Evolutionary conservation across 2,329 filamentous ascomycete genomes (phyloP), one percentile per base, ranked within the genome.

Genomic region (Ophiognomonia clavigignenti-juglandacearum): DNA sequence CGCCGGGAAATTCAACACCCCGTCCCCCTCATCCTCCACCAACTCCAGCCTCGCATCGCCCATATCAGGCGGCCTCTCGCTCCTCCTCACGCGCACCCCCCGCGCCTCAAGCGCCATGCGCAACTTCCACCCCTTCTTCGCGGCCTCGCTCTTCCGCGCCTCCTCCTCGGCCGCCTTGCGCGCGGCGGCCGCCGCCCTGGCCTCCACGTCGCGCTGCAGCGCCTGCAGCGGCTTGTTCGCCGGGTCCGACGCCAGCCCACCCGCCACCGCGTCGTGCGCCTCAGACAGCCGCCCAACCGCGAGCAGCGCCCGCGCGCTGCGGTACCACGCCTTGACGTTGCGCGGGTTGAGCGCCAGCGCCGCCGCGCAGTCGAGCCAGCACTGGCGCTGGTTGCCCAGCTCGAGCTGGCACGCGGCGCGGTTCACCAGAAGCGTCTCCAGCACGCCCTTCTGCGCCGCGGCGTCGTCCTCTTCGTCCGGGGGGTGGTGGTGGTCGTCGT

Each of bases 261-360:
- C 77, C 4, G 77, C 70, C 60, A 86, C 91, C 4, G 88, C 83
- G 63, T 95, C 89, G 55, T 84, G 77, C 3, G 93, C 91, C 68
- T 96, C 90, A 19, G 70, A 65, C 47, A 95, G 72, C 59, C 88
- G 88, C 63, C 87, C 85, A 14, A 96, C 79, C 1, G 84, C 81
- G 22, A 95, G 72, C 47, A 95, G 78, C 4, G 93, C 92, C 50
- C 77, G 75, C 3, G 86, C 80, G 46, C 86, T 90, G 53, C 93
- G 86, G 68, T 95, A 98, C 69, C 84, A 89, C 1, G 93, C 92
- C 70, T 98, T 98, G 59, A 95, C 65, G 64, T 96, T 96, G 42
- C 64, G 65, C 3, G 83, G 77, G 66, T 96, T 95, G 49, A 96
- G 72, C 32, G 82, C 80, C 51, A 98, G 75, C 1, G 88, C 85